Evolutionary conservation across 2,329 filamentous ascomycete species (phyloP), one percentile per base, ranked within the genome.

Genomic region (Magnaporthiopsis incrustans): DNA sequence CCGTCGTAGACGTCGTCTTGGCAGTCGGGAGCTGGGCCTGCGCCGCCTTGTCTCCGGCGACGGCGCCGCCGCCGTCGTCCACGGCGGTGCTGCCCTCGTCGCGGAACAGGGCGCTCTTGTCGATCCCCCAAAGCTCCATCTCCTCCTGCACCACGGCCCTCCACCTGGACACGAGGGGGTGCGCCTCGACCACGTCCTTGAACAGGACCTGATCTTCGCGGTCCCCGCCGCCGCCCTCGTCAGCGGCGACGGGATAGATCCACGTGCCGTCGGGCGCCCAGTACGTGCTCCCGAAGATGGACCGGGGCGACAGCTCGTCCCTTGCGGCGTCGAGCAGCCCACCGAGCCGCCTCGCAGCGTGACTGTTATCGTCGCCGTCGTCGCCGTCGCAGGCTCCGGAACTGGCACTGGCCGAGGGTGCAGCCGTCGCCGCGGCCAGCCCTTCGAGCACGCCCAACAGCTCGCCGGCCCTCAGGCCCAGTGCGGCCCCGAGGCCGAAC

Each of bases 361-460:
- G 32, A n/a, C n/a, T n/a, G n/a, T n/a, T n/a, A n/a, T n/a, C n/a
- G n/a, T n/a, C n/a, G n/a, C n/a, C n/a, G n/a, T n/a, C n/a, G n/a
- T n/a, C n/a, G 38, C 4, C 60, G 12, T 12, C 59, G 33, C 18
- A 56, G 50, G 25, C 15, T 4, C 25, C 56, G 18, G 64, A 64
- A 60, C 64, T 57, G 63, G 27, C 27, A 30, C 27, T 5, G 27
- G 27, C 5, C n/a, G n/a, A n/a, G n/a, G 65, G 63, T 69, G 69
- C 44, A 57, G 66, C 69, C 64, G 83, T 68, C 12, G 86, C 85
- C 18, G 77, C 77, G 0, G 79, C 75, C 26, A 97, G 76, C 0
- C 89, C 92, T 71, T 96, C 91, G 7, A 97, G 72, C 4, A 91
- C 77, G 0, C 95, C 95, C 4, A 96, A 74, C 15, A 96, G 77